Evolutionary conservation across 2,329 filamentous ascomycete genomes (phyloP).

Genomic region (Trichoderma guizhouense): DNA sequence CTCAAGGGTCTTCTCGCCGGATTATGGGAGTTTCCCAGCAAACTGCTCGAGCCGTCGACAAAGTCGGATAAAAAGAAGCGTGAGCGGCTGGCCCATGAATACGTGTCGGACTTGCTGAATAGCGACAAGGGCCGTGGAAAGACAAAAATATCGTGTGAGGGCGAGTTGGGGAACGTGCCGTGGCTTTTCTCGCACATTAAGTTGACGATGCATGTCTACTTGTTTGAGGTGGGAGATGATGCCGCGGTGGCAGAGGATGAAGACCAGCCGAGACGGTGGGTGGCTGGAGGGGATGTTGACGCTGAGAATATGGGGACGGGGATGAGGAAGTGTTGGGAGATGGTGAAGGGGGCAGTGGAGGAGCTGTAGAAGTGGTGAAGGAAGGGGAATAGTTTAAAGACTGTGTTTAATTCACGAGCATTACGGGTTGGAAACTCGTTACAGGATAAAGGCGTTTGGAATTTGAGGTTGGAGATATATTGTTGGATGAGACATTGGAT

Average conservation of each 20-base stretch:
- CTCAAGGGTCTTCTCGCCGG: slow-evolving; percentile 53
- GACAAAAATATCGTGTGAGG: slow-evolving; percentile 30
- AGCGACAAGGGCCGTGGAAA: not conserved
- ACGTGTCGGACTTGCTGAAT: slow-evolving; percentile 31
- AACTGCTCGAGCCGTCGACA: slow-evolving; percentile 29
- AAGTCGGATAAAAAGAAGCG: slow-evolving; percentile 31
- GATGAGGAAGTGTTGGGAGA: slow-evolving; percentile 55
- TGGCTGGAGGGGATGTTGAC: slow-evolving; percentile 42
- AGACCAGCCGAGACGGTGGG: slow-evolving; percentile 37
- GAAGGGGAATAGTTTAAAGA: not conserved
- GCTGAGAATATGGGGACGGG: slow-evolving; percentile 55
- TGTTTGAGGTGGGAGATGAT: slow-evolving; percentile 39
- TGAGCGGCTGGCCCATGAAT: slow-evolving; percentile 35
- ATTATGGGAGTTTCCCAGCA: slow-evolving; percentile 55
- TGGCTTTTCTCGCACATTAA: slow-evolving; percentile 58
- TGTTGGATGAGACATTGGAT: not conserved
- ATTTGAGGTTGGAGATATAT: not conserved
- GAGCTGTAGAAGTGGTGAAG: not conserved
- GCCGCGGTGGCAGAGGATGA: not conserved
- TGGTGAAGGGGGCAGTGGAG: slow-evolving; percentile 32
- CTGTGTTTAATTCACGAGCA: not conserved
- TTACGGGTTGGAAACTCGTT: not conserved
- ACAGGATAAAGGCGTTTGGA: not conserved
- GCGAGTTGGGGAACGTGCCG: slow-evolving; percentile 50
- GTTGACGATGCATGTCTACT: slow-evolving; percentile 55